Base-by-base conservation (phyloP, 306 rosid species). In the Castanea mollissima region DNA sequence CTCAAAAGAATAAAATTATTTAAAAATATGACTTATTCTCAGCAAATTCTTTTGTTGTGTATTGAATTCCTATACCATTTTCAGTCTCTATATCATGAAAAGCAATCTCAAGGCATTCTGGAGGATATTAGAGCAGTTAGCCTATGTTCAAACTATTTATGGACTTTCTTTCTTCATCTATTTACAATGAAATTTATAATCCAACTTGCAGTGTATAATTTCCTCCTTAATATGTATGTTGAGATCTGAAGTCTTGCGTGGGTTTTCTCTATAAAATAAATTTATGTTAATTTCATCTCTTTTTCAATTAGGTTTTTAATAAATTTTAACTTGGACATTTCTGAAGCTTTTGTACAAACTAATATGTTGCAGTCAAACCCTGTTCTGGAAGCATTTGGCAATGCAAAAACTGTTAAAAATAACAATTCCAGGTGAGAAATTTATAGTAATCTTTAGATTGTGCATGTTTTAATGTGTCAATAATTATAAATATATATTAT, bases 331-430 rank as follows among this genome's bases (percentile, higher is more conserved):
- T 76, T 52, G 69, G 57, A 59, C 60, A 13, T 76, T 38, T 67
- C 69, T 65, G 57, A 65, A 69, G 54, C 32, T 79, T 51, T 70
- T 52, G 58, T 78, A 54, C 27, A 74, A 87, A 55, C 78, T 21
- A 54, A 82, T 67, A 46, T 76, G 59, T 4, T 86, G 88, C 95
- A 93, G 98, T 91, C 98, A 75, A 93, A 93, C 87, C 98, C 97
- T 84, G 98, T 93, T 86, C 98, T 93, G 67, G 98, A 93, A 88
- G 98, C 98, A 79, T 93, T 93, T 87, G 98, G 98, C 80, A 91
- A 93, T 8, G 95, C 98, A 70, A 93, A 93, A 83, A 93, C 98
- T 73, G 94, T 92, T 55, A 89, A 90, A 83, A 93, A 93, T 82
- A 89, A 88, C 88, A 93, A 93, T 89, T 93, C 98, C 81, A 93